phyloP scores from a whole-genome alignment of 2,329 filamentous ascomycete genomes.

The Dothistroma septosporum region DNA sequence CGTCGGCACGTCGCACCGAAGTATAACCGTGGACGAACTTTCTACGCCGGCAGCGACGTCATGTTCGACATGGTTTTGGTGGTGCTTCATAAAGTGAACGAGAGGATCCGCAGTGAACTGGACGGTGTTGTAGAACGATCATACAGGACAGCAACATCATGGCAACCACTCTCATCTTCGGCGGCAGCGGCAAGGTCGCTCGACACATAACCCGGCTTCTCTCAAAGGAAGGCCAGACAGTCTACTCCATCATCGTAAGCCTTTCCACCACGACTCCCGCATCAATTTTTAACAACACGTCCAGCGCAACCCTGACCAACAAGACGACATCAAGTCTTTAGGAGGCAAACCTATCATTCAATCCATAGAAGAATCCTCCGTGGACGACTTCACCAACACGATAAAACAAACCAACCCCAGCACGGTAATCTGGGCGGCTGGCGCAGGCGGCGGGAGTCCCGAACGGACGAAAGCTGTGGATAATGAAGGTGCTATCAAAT shows the following conservation, averaged over 20 bases:
- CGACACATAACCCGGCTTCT: constrained; percentile 34
- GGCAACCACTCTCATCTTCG: constrained; percentile 33
- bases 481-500: constrained; percentile 59
- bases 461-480: constrained; percentile 58
- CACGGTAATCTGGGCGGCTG: constrained; percentile 33
- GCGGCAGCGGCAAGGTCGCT: constrained; percentile 37
- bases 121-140: not conserved
- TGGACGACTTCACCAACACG: constrained; percentile 37
- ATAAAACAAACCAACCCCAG: constrained; percentile 37
- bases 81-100: not conserved
- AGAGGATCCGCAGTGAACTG: not conserved
- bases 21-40: not conserved
- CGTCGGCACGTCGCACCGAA: not conserved
- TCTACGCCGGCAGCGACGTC: not conserved
- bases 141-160: constrained; percentile 8
- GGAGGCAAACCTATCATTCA: constrained; percentile 44
- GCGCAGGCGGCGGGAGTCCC: constrained; percentile 39
- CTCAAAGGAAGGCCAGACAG: constrained; percentile 26
- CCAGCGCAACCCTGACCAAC: constrained; percentile 27
- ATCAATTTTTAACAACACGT: not conserved
- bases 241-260: constrained; percentile 36
- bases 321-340: constrained; percentile 36
- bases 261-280: not conserved
- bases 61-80: not conserved
- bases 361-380: constrained; percentile 39